Conservation (phyloP, 176 grass and related monocot genomes). For the Eragrostis curvula region DNA sequence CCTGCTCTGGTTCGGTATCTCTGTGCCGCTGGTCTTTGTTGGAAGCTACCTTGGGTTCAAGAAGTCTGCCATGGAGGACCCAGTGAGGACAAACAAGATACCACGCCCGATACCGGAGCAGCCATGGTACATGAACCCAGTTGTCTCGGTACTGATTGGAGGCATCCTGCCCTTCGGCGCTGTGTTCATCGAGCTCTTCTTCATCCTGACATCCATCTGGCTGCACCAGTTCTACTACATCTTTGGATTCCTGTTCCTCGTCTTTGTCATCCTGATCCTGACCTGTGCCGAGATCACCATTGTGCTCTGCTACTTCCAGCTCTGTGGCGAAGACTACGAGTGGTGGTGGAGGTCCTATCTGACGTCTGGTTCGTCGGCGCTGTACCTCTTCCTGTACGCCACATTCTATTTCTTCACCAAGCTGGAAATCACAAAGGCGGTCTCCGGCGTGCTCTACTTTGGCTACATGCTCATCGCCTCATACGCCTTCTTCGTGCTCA, state of each 20-base stretch:
- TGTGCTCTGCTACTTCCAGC: slow-evolving; percentile 96
- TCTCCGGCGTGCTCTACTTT: slow-evolving; percentile 83
- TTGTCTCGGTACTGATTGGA: slow-evolving; percentile 76
- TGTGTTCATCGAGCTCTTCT: slow-evolving; percentile 96
- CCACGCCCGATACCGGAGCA: slow-evolving; percentile 81
- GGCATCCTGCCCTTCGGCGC: slow-evolving; percentile 95
- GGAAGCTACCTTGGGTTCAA: slow-evolving; percentile 93
- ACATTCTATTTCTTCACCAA: slow-evolving; percentile 95
- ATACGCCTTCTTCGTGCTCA: slow-evolving; percentile 87
- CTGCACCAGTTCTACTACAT: slow-evolving; percentile 98
- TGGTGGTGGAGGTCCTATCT: slow-evolving; percentile 98
- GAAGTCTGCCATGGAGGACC: slow-evolving; percentile 64
- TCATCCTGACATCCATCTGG: slow-evolving; percentile 97
- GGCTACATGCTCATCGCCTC: slow-evolving; percentile 96
- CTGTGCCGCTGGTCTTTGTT: slow-evolving; percentile 70
- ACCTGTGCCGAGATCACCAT: slow-evolving; percentile 89
- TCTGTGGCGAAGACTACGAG: slow-evolving; percentile 84
- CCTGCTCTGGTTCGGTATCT: slow-evolving; percentile 94
- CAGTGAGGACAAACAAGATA: slow-evolving; percentile 88
- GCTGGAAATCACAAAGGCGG: slow-evolving; percentile 77
- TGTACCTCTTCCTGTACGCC: slow-evolving; percentile 85
- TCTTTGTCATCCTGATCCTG: slow-evolving; percentile 74
- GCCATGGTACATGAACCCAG: slow-evolving; percentile 89
- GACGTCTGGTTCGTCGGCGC: slow-evolving; percentile 80
- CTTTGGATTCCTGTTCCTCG: slow-evolving; percentile 91